Evolutionary conservation across 768 basidiomycete species (phyloP).

Genomic region (Suillus variegatus): DNA sequence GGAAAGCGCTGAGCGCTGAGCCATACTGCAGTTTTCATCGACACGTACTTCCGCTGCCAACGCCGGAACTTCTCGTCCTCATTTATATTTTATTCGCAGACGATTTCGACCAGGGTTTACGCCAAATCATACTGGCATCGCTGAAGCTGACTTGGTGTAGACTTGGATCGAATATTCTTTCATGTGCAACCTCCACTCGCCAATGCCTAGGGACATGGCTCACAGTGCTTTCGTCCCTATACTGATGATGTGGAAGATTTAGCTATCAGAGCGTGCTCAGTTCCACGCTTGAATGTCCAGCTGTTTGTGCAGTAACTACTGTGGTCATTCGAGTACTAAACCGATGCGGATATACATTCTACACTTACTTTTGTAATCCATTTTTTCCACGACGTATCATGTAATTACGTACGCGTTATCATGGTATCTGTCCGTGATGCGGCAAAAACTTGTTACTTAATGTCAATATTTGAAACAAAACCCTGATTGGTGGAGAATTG

Average conservation of each 20-base stretch:
- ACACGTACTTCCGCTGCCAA: neutral
- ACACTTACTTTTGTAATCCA: neutral
- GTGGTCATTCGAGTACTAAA: slow-evolving; percentile 83
- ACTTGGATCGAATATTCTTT: neutral
- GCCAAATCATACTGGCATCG: neutral
- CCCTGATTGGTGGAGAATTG: too few relatives aligned
- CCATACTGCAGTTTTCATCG: neutral
- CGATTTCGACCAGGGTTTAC: neutral
- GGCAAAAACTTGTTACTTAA: neutral
- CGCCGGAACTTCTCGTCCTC: neutral
- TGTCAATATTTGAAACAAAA: too few relatives aligned
- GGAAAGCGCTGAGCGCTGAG: too few relatives aligned
- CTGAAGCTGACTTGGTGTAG: neutral
- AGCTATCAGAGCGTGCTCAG: slow-evolving; percentile 42
- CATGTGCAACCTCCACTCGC: slow-evolving; percentile 50
- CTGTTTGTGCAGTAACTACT: slow-evolving; percentile 35
- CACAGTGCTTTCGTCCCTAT: slow-evolving; percentile 73
- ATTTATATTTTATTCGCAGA: neutral
- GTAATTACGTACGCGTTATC: neutral
- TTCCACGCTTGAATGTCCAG: slow-evolving; percentile 78
- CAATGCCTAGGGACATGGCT: slow-evolving; percentile 78
- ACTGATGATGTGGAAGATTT: slow-evolving; percentile 74
- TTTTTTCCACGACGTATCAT: neutral
- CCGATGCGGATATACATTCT: slow-evolving; percentile 40
- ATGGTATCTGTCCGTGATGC: neutral